These are phyloP conservation scores for Penstemon barbatus DNA, from an alignment of 257 asterid genomes.

Conservation along the genomic window DNA sequence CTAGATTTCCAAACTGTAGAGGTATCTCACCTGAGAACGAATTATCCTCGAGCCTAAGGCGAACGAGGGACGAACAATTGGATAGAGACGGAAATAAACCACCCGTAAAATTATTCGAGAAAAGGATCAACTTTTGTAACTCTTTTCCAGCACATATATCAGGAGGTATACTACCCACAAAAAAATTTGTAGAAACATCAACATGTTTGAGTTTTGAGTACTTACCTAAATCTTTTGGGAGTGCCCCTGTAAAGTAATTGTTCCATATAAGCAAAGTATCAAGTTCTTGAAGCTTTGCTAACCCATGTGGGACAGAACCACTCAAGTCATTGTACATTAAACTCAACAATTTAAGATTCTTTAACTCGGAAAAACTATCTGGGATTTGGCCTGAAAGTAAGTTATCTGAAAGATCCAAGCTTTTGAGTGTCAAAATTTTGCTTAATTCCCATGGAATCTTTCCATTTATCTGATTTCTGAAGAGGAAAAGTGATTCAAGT, in stretches of 20 bases:
- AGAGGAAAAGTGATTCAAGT: constrained; percentile 81
- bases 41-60: constrained; percentile 83
- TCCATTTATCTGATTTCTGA: constrained; percentile 69
- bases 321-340: constrained; percentile 81
- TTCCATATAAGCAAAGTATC: constrained; percentile 85
- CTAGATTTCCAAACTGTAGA: constrained; percentile 47
- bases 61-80: constrained; percentile 83
- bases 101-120: constrained; percentile 79
- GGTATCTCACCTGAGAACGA: constrained; percentile 77
- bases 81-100: constrained; percentile 73
- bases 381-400: constrained; percentile 76
- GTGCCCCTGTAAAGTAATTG: constrained; percentile 77
- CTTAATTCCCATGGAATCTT: constrained; percentile 65
- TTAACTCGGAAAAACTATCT: constrained; percentile 70
- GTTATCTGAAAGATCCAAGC: constrained; percentile 98
- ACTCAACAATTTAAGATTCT: constrained; percentile 69
- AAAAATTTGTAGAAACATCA: constrained; percentile 82
- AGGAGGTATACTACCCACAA: constrained; percentile 67
- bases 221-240: constrained; percentile 72
- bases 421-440: constrained; percentile 54
- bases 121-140: constrained; percentile 65
- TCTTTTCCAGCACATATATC: constrained; percentile 65
- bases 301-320: constrained; percentile 79
- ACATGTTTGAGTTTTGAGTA: constrained; percentile 60
- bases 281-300: constrained; percentile 74